Evolutionary conservation across 2,329 filamentous ascomycete genomes (phyloP), one percentile per base, ranked within the genome.

Genomic region (Arthrobotrys musiformis): DNA sequence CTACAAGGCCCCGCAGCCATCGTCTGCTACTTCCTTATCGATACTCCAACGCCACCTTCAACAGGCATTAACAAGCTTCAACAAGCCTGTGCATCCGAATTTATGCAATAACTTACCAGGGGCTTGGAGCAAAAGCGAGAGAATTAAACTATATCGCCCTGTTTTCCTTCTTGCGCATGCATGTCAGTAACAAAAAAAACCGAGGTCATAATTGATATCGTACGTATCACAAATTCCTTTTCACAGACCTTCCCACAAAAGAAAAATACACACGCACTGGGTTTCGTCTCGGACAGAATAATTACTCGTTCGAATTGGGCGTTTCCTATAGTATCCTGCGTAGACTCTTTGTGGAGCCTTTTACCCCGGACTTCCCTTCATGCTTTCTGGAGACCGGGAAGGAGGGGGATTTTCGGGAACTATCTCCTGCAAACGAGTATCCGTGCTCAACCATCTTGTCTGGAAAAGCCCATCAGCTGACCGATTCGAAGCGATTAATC

Each of bases 221-320:
- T n/a, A n/a, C n/a, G 54, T 58, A 58, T 58, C 54, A 58, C 54
- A 58, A 58, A n/a, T n/a, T n/a, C n/a, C n/a, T n/a, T 58, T 58
- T 58, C 54, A 58, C 22, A 58, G n/a, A 58, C 54, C 33, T 26
- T 58, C 33, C 28, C 30, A 35, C 28, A 30, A 56, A 56, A 15
- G n/a, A n/a, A n/a, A n/a, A n/a, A n/a, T n/a, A n/a, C 30, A 19
- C 33, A 40, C 2, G 26, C 28, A 22, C 9, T 35, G 11, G 30
- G 28, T 7, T 13, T 54, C 48, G 48, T 58, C 54, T 40, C 54
- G 54, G 19, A 40, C 11, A 40, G 54, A 19, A 58, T 26, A 40
- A 26, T 15, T 40, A 19, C 54, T 58, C 54, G 22, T n/a, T n/a
- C 54, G 54, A 58, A 58, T 58, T 37, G 26, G 54, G 40, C n/a